Conservation (phyloP, 2,329 filamentous ascomycete genomes). For the Paracoccidioides lutzii region DNA sequence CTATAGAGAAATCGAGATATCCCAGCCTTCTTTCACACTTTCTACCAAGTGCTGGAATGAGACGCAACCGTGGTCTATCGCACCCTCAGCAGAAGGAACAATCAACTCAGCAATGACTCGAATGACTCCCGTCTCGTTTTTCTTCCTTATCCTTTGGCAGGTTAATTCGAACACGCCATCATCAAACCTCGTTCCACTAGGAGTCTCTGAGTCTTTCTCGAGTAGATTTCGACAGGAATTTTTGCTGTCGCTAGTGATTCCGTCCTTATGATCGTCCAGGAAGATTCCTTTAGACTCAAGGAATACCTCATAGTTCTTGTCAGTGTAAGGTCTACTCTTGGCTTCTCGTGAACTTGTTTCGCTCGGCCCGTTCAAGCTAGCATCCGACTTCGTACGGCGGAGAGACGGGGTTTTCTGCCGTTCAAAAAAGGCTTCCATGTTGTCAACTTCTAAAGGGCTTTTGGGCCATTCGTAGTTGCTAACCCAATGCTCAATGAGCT, state of each 20-base stretch:
- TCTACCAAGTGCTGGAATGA: slow-evolving; percentile 25
- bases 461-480: slow-evolving; percentile 15
- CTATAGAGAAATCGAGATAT: slow-evolving; percentile 26
- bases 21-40: slow-evolving; percentile 34
- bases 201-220: slow-evolving; percentile 14
- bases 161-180: slow-evolving; percentile 23
- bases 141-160: slow-evolving; percentile 17
- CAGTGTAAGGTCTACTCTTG: slow-evolving; percentile 13
- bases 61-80: slow-evolving; percentile 18
- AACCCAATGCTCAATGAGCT: slow-evolving; percentile 18
- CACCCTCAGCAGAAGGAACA: slow-evolving; percentile 24
- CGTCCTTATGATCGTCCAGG: slow-evolving; percentile 11
- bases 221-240: slow-evolving; percentile 17
- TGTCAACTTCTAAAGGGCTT: slow-evolving; percentile 13
- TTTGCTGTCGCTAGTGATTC: slow-evolving; percentile 15
- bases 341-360: slow-evolving; percentile 13
- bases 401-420: slow-evolving; percentile 18
- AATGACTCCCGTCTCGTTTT: no score
- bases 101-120: slow-evolving; percentile 23
- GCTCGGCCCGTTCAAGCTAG: slow-evolving; percentile 8
- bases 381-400: slow-evolving; percentile 13
- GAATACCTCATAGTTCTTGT: no score
- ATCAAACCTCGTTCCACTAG: slow-evolving; percentile 20
- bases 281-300: slow-evolving; percentile 14
- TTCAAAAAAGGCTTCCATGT: slow-evolving; percentile 13